Evolutionary conservation across 345 rosid species (phyloP), one percentile per base, ranked within the genome.

Genomic region (Eucalyptus marginata): DNA sequence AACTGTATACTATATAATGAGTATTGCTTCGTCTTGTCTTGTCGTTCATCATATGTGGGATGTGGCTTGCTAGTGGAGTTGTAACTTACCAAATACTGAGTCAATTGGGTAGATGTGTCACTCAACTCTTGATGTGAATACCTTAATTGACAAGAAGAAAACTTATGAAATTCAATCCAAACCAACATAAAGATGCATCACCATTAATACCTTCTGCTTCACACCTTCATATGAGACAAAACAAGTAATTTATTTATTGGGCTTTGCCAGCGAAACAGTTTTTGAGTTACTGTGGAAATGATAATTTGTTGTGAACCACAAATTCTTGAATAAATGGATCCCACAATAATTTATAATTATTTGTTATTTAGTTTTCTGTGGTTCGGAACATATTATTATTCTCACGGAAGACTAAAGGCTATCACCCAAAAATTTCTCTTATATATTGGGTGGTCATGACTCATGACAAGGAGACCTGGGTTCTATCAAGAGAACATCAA

Each of bases 401-500:
- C 4, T 52, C 25, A 52, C 10, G 25, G 10, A 18, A 52, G 2
- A 52, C 4, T 52, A 3, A 52, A 18, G 58, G 25, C 1, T 20
- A 7, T 20, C 58, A 52, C 2, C 58, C 1, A 18, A 52, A 52
- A 4, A 52, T 0, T 7, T 52, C 25, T 52, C 58, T 52, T 52
- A 52, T 52, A 18, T 3, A 18, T 52, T 20, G 9, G 25, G 58
- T 18, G 58, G 58, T 52, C 58, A 18, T 7, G 58, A 52, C 4
- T 52, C 58, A 52, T 52, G 58, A 52, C 1, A 0, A 52, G 58
- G 58, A 52, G 54, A 68, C 86, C 86, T 87, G 87, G 94, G 95
- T 81, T 90, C 91, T 86, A 89, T 90, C 87, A 87, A 87, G 87
- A 90, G 89, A 88, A 96, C 96, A 90, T 94, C 94, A 24, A 98